These are phyloP conservation scores for Epichloe amarillans DNA, from an alignment of 2,329 filamentous ascomycete genomes.

Conservation along the genomic window DNA sequence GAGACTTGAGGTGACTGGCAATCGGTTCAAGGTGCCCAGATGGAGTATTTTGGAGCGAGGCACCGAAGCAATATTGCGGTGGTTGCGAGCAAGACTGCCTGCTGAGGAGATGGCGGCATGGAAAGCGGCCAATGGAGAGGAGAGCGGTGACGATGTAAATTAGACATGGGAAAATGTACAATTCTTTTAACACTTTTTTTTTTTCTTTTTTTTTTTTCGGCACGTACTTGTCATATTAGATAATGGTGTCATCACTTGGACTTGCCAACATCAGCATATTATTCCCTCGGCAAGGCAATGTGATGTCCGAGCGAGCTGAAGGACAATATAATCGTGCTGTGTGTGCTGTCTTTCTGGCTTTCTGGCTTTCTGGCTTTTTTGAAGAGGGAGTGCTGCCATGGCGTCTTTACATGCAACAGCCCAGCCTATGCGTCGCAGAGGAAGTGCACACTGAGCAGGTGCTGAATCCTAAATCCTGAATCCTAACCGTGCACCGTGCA, in stretches of 20 bases:
- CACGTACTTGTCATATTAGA: not conserved
- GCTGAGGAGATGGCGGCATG: constrained; percentile 44
- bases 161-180: not conserved
- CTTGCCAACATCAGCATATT: not conserved
- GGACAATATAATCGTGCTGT: too few species aligned
- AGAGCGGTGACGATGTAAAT: constrained; percentile 12
- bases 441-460: not conserved
- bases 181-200: too few species aligned
- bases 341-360: too few species aligned
- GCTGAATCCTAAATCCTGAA: not conserved
- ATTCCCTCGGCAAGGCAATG: too few species aligned
- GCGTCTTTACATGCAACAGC: too few species aligned
- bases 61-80: constrained; percentile 70
- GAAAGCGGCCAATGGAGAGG: constrained; percentile 32
- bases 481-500: not conserved
- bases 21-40: constrained; percentile 76
- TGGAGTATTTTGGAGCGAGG: constrained; percentile 76
- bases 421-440: not conserved
- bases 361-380: too few species aligned
- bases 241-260: not conserved
- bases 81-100: constrained; percentile 66
- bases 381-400: not conserved
- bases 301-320: too few species aligned
- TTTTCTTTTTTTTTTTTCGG: not conserved
- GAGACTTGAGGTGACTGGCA: constrained; percentile 66